These are phyloP conservation scores for Podila clonocystis DNA, from an alignment of 192 early-diverging fungal species.

Conservation along the genomic window DNA sequence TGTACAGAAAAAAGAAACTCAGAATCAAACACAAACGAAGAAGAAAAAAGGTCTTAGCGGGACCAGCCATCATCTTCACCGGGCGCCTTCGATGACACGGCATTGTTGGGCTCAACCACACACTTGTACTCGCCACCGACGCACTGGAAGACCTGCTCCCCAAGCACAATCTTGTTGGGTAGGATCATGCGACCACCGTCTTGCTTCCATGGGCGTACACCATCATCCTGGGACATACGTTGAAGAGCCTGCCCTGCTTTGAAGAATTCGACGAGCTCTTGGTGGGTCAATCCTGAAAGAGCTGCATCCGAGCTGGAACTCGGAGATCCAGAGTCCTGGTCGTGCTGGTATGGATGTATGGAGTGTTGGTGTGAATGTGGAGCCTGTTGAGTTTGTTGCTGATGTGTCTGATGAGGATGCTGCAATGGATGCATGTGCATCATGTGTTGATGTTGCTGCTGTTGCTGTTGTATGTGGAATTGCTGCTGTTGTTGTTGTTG, in stretches of 20 bases:
- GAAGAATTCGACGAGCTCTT: conserved; percentile 51
- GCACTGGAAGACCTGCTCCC: conserved; percentile 50
- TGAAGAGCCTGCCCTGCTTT: conserved; percentile 53
- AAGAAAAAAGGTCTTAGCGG: conserved; percentile 13
- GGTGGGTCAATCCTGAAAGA: conserved; percentile 26
- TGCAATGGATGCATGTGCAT: background rate
- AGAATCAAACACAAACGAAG: background rate
- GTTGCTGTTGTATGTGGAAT: background rate
- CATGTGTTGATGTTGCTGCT: conserved; percentile 12
- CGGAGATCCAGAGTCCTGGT: conserved; percentile 4
- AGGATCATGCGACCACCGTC: conserved; percentile 46
- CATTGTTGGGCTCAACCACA: conserved; percentile 43
- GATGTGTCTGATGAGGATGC: background rate
- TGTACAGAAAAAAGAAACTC: too few species aligned
- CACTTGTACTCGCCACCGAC: conserved; percentile 52
- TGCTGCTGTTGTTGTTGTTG: conserved; percentile 32
- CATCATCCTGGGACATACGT: conserved; percentile 60
- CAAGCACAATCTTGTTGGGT: conserved; percentile 49
- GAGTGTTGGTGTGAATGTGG: background rate
- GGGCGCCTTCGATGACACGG: conserved; percentile 29
- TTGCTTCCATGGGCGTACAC: conserved; percentile 51
- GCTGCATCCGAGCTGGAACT: conserved; percentile 8
- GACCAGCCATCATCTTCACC: conserved; percentile 50
- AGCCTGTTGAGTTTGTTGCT: background rate
- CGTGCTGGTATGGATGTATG: background rate